A percentile compares a stretch with the other conserved stretches of the same genome.
Conservation (phyloP, 2,329 filamentous ascomycete genomes). For the Cercospora beticola region DNA sequence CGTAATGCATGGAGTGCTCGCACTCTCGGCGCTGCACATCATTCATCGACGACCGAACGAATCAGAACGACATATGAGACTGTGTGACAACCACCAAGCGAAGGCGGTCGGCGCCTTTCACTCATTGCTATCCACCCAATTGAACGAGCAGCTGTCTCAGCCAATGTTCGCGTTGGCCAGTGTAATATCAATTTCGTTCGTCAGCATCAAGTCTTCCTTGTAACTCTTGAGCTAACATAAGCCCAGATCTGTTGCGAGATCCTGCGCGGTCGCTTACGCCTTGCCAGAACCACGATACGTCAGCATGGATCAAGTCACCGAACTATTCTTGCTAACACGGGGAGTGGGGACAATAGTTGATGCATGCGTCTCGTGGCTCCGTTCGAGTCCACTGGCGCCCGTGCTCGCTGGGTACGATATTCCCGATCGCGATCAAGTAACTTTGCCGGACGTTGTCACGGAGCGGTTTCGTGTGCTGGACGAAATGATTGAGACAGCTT, state of each 20-base stretch:
- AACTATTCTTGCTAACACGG: slow-evolving; percentile 27
- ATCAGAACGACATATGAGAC: slow-evolving; percentile 8
- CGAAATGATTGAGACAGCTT: slow-evolving; percentile 7
- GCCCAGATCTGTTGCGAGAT: slow-evolving; percentile 17
- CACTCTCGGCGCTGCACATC: slow-evolving; percentile 19
- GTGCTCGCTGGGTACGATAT: slow-evolving; percentile 18
- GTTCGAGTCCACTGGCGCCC: slow-evolving; percentile 15
- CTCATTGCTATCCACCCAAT: slow-evolving; percentile 3
- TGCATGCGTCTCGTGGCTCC: slow-evolving; percentile 18
- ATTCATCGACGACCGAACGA: slow-evolving; percentile 9
- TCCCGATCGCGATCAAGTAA: slow-evolving; percentile 9
- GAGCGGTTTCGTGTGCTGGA: slow-evolving; percentile 11
- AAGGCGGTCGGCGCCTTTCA: slow-evolving; percentile 17
- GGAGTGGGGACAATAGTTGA: slow-evolving; percentile 25
- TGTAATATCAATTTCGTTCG: slow-evolving; percentile 17
- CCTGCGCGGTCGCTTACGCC: slow-evolving; percentile 20
- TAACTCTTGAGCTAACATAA: neutral
- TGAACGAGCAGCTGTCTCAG: slow-evolving; percentile 11
- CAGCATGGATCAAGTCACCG: slow-evolving; percentile 27
- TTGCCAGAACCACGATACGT: slow-evolving; percentile 20
- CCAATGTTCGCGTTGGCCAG: slow-evolving; percentile 19
- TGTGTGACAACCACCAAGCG: slow-evolving; percentile 19
- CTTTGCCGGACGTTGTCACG: slow-evolving; percentile 3
- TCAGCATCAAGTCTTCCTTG: neutral
- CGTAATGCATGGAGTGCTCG: slow-evolving; percentile 19